Base-by-base conservation (phyloP, 2,329 filamentous ascomycete genomes). In the Ophiocordyceps camponoti-saundersi region DNA sequence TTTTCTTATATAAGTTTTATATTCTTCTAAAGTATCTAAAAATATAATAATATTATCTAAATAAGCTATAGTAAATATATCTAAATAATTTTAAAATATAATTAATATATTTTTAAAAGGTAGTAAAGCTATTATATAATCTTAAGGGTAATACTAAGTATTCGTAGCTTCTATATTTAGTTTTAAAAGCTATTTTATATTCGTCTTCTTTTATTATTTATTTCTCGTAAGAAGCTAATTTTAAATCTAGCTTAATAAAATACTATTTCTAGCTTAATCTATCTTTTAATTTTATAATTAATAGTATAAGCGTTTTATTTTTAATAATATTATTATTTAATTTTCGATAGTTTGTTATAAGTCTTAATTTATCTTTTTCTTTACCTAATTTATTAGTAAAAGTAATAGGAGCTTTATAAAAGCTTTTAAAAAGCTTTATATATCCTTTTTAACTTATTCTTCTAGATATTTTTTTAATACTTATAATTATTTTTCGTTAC, bases 101-200 rank as follows among this genome's bases (percentile, higher is more conserved):
- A 29, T 29, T 45, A 40, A 45, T 45, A 6, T 32, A 32, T 39
- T 45, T 20, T 8, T 36, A 36, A 55, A 56, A 16, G 11, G 40
- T 49, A 5, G 43, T 45, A 32, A 43, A 45, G 2, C 36, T 46
- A 40, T 59, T 59, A 42, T 44, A 53, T 43, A 61, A 41, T 18
- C 45, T 50, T 49, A 61, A 60, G 10, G 44, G 51, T 49, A 60
- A 57, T 11, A 67, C 55, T 36, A 57, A 42, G 39, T 57, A 67
- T 49, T 68, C 46, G 48, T 52, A 67, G 5, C 53, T 48, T 39
- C 58, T 52, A 49, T 58, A 65, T 23, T 54, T 42, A 1, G 55
- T 65, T 20, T 47, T 22, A 47, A 66, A 67, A 1, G 56, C 56
- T 18, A 51, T 65, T 48, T 59, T 63, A 53, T 50, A 63, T 49